Evolutionary conservation across 2,329 filamentous ascomycete genomes (phyloP), one percentile per base, ranked within the genome.

Genomic region (Penicillium sp.): DNA sequence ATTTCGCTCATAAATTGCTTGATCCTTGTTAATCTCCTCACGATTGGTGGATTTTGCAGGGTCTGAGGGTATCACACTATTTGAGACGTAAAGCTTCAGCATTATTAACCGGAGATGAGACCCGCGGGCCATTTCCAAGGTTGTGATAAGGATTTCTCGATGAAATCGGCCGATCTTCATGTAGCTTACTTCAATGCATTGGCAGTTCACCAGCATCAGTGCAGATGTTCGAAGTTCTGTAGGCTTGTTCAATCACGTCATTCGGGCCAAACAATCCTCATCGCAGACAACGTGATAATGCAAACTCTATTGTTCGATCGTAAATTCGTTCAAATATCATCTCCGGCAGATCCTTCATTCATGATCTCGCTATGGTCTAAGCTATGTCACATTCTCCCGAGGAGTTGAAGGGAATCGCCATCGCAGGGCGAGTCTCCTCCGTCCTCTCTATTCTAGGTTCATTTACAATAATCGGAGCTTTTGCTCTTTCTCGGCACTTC

Each of bases 401-500:
- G 4, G 66, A 74, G 60, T 50, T 65, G 5, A 46, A 49, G 40
- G 55, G 43, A 1, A 54, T 75, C 39, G 59, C 65, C 43, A 65
- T 69, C 46, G 60, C 71, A 22, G 71, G 68, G 38, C 69, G 72
- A 14, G 58, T 60, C 27, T 60, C 65, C 11, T 74, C 71, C 4
- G 55, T 57, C 2, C 61, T 74, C 9, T 75, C 72, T 5, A 65
- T 66, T 13, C 9, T 72, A 7, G 72, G 72, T 11, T 66, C 73
- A 27, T 53, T 69, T n/a, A 67, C 67, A 4, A 74, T 75, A 52
- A 66, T 75, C 44, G 52, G 49, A 21, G 70, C 69, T 3, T 75
- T 70, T 43, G 61, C 45, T 54, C 52, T 58, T 14, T 73, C 71
- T 3, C 63, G 58, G 10, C 64, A 73, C 49, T 74, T 74, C 49